A percentile compares a stretch with the other conserved stretches of the same genome.
Evolutionary conservation across 2,329 filamentous ascomycete species (phyloP).

Genomic region (Triangularia setosa): DNA sequence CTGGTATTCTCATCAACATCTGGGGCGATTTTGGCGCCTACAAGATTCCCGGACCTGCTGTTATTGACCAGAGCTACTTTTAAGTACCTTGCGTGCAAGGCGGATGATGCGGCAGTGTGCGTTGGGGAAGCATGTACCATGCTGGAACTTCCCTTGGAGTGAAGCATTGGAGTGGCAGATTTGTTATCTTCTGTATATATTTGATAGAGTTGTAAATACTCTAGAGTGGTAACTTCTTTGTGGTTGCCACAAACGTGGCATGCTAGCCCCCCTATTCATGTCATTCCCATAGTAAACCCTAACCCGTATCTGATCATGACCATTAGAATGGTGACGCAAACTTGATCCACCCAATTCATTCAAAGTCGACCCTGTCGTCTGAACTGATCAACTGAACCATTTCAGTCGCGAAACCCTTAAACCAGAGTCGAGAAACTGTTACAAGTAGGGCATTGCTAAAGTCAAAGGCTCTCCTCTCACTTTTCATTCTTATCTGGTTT

Average conservation of each 20-base stretch:
- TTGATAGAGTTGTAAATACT: background rate
- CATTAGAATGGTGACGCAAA: background rate
- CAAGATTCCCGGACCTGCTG: constrained; percentile 37
- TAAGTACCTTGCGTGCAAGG: background rate
- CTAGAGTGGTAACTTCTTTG: background rate
- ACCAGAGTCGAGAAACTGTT: background rate
- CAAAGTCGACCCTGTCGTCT: background rate
- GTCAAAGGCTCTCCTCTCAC: background rate
- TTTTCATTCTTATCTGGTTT: background rate
- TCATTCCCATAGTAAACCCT: background rate
- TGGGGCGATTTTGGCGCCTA: constrained; percentile 35
- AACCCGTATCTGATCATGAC: background rate
- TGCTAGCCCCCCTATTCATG: background rate
- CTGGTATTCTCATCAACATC: constrained; percentile 47
- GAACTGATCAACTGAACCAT: background rate
- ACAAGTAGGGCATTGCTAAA: background rate
- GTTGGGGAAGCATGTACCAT: background rate
- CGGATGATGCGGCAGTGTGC: background rate
- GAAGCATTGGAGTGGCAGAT: background rate
- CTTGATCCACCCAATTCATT: background rate
- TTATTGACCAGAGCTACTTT: constrained; percentile 28
- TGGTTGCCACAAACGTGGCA: background rate
- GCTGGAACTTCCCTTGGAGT: background rate
- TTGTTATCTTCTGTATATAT: background rate
- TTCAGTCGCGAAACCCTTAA: background rate